Evolutionary conservation across 495 filamentous ascomycete genomes (phyloP), one percentile per base, ranked within the genome.

Genomic region (Aspergillus bridgeri): DNA sequence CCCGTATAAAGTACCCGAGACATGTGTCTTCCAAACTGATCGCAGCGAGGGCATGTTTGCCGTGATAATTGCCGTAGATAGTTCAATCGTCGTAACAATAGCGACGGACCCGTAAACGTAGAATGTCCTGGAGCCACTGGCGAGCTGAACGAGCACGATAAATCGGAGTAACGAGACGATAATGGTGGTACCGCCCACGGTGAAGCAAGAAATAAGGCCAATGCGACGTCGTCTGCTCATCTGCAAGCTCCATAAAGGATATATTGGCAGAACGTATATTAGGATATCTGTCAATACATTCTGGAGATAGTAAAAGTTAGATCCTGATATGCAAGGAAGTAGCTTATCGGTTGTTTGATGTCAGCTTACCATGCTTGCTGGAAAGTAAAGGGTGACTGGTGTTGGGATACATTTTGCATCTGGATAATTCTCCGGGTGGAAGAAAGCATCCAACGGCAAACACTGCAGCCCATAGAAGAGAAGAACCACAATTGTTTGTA

Each of bases 401-500:
- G 48, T 57, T 1, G 38, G 20, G 15, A 57, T 20, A 9, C 55
- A 57, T 5, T 42, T 57, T 3, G 55, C 38, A n/a, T 46, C 38
- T 2, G 48, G 54, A 46, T 57, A 43, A 2, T 22, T 42, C 22
- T 42, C 48, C n/a, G 27, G 25, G 19, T 57, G 48, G 17, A 49
- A 57, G 17, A 57, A 57, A 7, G 55, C 55, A 44, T 46, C 21
- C 38, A 57, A 24, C 2, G 55, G 55, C 13, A 46, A 48, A 17
- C 55, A 57, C 13, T 51, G 47, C 19, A 57, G 33, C 11, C 54
- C 47, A 42, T 57, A 57, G n/a, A 57, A 42, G 5, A 57, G 47
- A 8, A 48, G 42, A 20, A 57, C 27, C 2, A 21, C 54, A 1
- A 51, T 17, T 0, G 54, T 44, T 13, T 50, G 33, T 2, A 38